A percentile compares a stretch with the other conserved stretches of the same genome.
phyloP scores from a whole-genome alignment of 352 stramenopile genomes.

The Phytopythium boreale region DNA sequence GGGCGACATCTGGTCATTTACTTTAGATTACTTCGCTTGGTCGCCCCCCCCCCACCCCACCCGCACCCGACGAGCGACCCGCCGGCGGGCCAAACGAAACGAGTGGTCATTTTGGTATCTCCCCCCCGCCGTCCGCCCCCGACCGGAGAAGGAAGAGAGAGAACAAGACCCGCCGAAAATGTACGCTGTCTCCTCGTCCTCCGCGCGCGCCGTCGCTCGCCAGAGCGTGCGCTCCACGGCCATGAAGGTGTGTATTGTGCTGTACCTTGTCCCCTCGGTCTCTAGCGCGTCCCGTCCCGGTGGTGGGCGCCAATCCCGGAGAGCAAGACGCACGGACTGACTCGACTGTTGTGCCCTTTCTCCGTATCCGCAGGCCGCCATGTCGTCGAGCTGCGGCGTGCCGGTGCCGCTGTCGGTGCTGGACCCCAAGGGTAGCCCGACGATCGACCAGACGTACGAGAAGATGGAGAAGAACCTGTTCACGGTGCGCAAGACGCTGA shows the following conservation, averaged over 20 bases:
- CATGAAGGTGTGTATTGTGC: conserved; percentile 38
- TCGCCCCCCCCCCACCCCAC: no score
- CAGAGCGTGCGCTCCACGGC: conserved; percentile 68
- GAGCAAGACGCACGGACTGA: neutral
- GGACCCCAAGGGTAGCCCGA: conserved; percentile 89
- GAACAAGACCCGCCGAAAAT: conserved; percentile 17
- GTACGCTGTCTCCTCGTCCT: conserved; percentile 62
- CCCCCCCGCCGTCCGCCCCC: conserved; percentile 29
- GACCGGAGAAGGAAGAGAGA: conserved; percentile 21
- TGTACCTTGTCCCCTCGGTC: neutral
- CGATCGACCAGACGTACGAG: conserved; percentile 91
- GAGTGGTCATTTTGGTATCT: conserved; percentile 83
- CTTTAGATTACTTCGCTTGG: conserved; percentile 9
- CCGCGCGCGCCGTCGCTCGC: conserved; percentile 46
- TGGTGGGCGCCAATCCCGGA: neutral
- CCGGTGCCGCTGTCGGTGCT: conserved; percentile 85
- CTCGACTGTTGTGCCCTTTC: neutral
- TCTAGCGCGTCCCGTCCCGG: no score
- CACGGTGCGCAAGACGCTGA: conserved; percentile 87
- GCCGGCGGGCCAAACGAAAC: conserved; percentile 6
- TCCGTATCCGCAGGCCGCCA: conserved; percentile 33
- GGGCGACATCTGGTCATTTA: conserved; percentile 31
- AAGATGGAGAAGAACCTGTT: conserved; percentile 91
- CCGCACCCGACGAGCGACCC: neutral
- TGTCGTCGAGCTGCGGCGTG: conserved; percentile 73